Conservation (phyloP, 1,284 basidiomycete species). For the Ceratobasidium sp. region DNA sequence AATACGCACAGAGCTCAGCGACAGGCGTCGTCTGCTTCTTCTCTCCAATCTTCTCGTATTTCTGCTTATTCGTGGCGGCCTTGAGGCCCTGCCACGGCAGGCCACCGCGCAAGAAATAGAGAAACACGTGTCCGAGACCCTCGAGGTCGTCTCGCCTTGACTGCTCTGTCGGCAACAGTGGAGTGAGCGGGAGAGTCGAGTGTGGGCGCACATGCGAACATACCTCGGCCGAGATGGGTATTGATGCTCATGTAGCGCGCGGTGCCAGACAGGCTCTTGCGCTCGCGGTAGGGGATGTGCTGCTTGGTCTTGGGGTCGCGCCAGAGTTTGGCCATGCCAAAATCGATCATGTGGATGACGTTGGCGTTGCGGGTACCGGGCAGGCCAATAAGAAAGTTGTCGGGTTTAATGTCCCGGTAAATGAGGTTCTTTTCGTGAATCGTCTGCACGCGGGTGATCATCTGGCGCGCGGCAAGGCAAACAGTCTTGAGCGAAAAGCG, state of each 20-base stretch:
- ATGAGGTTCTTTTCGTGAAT: conserved; percentile 99
- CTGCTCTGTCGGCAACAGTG: conserved; percentile 62
- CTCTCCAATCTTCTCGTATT: conserved; percentile 98
- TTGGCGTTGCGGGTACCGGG: conserved; percentile 94
- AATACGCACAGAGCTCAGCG: conserved; percentile 81
- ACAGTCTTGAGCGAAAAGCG: conserved; percentile 98
- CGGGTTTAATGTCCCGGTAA: conserved; percentile 96
- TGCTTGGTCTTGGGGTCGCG: conserved; percentile 97
- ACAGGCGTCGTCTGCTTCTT: conserved; percentile 97
- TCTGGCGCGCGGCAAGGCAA: conserved; percentile 98
- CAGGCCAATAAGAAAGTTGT: conserved; percentile 98
- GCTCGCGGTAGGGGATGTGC: conserved; percentile 98
- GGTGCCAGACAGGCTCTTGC: conserved; percentile 97
- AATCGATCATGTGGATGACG: conserved; percentile 89
- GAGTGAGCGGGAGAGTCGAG: conserved; percentile 22
- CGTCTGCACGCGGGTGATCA: conserved; percentile 98
- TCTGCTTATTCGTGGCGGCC: conserved; percentile 97
- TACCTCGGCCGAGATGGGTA: conserved; percentile 94
- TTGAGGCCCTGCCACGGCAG: conserved; percentile 96
- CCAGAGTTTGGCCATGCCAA: conserved; percentile 99
- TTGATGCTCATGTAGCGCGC: conserved; percentile 99
- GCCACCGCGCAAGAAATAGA: conserved; percentile 96
- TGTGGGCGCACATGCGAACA: conserved; percentile 53
- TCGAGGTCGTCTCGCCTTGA: conserved; percentile 94
- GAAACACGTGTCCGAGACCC: conserved; percentile 96